Evolutionary conservation across 768 basidiomycete species (phyloP).

Genomic region (Chalciporus pseudorubinellus): DNA sequence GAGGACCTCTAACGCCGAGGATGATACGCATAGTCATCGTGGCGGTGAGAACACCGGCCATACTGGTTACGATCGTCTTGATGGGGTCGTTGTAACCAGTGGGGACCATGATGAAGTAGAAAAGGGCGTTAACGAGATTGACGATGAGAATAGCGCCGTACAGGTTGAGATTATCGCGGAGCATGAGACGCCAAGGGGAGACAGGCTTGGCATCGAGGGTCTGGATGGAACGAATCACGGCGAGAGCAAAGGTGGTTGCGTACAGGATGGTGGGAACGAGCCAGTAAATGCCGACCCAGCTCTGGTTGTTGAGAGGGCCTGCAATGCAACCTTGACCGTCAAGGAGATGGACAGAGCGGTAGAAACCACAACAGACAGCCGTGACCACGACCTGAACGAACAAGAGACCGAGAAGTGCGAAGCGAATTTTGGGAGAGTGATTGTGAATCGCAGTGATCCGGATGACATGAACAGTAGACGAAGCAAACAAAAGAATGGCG

Average conservation of each 20-base stretch:
- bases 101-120: slow-evolving; percentile 82
- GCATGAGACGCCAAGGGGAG: slow-evolving; percentile 81
- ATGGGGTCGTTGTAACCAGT: slow-evolving; percentile 61
- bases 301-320: slow-evolving; percentile 60
- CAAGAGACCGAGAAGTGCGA: slow-evolving; percentile 55
- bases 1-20: slow-evolving; percentile 75
- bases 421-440: slow-evolving; percentile 53
- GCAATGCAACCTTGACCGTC: slow-evolving; percentile 83
- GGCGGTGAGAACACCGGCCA: slow-evolving; percentile 83
- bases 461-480: slow-evolving; percentile 73
- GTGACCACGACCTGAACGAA: slow-evolving; percentile 70
- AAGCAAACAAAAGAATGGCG: slow-evolving; percentile 69
- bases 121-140: slow-evolving; percentile 80
- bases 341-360: slow-evolving; percentile 72
- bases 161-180: slow-evolving; percentile 84
- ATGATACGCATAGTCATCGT: slow-evolving; percentile 89
- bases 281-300: slow-evolving; percentile 88
- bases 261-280: slow-evolving; percentile 68
- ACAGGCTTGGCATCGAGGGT: slow-evolving; percentile 45
- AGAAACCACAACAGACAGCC: slow-evolving; percentile 76
- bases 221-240: slow-evolving; percentile 21
- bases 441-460: slow-evolving; percentile 77
- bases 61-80: slow-evolving; percentile 80
- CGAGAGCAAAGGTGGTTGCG: slow-evolving; percentile 31
- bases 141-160: slow-evolving; percentile 79